A percentile compares a stretch with the other conserved stretches of the same genome.
Evolutionary conservation across 768 basidiomycete species (phyloP).

Genomic region (Leccinum variicolor): DNA sequence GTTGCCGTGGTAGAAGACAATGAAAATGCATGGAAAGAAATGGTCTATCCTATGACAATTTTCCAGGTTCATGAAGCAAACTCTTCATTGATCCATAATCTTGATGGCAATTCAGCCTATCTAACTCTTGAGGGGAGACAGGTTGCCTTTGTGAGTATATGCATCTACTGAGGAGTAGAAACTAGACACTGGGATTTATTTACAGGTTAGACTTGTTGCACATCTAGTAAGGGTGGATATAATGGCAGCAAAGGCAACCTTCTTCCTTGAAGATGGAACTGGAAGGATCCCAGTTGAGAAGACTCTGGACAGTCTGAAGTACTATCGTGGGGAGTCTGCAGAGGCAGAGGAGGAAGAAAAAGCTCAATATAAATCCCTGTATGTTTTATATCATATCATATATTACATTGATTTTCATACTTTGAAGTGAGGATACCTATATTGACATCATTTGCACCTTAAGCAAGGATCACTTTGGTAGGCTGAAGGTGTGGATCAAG

Average conservation of each 20-base stretch:
- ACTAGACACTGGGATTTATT: conserved; percentile 14
- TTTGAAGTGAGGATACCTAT: conserved; percentile 19
- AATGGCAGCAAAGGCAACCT: conserved; percentile 6
- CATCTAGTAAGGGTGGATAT: conserved; percentile 28
- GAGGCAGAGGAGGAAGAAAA: conserved; percentile 15
- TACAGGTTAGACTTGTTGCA: conserved; percentile 51
- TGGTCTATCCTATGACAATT: conserved; percentile 51
- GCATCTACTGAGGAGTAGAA: conserved; percentile 5
- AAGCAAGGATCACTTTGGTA: not conserved
- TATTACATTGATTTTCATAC: not conserved
- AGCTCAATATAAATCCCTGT: conserved; percentile 7
- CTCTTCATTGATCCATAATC: conserved; percentile 30
- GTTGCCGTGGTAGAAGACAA: not conserved
- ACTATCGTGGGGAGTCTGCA: not conserved
- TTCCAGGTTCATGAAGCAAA: conserved; percentile 47
- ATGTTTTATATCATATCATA: conserved; percentile 1
- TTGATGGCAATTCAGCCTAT: conserved; percentile 28
- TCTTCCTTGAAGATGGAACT: conserved; percentile 38
- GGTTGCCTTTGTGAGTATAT: conserved; percentile 19
- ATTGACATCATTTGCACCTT: conserved; percentile 10
- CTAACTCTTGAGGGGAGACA: conserved; percentile 46
- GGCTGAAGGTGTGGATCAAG: conserved; percentile 8
- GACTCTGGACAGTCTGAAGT: not conserved
- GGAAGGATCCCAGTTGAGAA: conserved; percentile 19
- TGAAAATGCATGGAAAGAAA: not conserved